Evolutionary conservation across 2,329 filamentous ascomycete genomes (phyloP).

Genomic region (Trichoderma semiorbis): DNA sequence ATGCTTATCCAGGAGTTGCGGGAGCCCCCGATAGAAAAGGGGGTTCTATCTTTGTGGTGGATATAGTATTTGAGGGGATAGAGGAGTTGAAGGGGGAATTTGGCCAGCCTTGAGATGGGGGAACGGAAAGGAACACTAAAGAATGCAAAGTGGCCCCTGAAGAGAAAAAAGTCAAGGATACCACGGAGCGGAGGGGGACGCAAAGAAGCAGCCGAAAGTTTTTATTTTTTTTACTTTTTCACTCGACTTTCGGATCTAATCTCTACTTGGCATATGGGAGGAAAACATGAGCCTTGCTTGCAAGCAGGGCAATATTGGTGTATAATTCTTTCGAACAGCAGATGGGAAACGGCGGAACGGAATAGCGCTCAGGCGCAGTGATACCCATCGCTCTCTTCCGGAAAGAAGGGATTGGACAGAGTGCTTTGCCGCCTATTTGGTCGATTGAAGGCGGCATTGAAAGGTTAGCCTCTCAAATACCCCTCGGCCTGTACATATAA

Average conservation of each 20-base stretch:
- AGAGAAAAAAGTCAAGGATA: conserved; percentile 15
- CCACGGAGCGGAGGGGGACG: conserved; percentile 20
- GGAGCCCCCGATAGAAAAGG: conserved; percentile 21
- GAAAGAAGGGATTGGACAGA: conserved; percentile 25
- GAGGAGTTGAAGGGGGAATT: conserved; percentile 25
- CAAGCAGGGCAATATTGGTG: conserved; percentile 7
- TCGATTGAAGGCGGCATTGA: conserved; percentile 23
- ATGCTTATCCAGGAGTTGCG: conserved; percentile 20
- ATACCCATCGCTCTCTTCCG: conserved; percentile 20
- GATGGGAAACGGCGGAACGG: conserved; percentile 16
- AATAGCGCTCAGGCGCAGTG: conserved; percentile 1
- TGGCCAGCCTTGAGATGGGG: conserved; percentile 27
- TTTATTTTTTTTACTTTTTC: not conserved
- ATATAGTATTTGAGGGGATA: conserved; percentile 27
- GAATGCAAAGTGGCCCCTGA: conserved; percentile 31
- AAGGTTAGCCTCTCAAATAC: conserved; percentile 22
- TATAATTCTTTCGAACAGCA: conserved; percentile 18
- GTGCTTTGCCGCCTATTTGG: conserved; percentile 21
- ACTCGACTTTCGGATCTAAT: conserved; percentile 15
- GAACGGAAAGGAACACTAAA: conserved; percentile 27
- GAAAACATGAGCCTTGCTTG: conserved; percentile 16
- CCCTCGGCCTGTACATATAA: conserved; percentile 35
- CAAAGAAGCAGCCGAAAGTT: conserved; percentile 7
- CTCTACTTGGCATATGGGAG: conserved; percentile 17
- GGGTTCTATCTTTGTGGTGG: conserved; percentile 25